Evolutionary conservation across 352 stramenopile species (phyloP).

Genomic region (Proteromonas lacertae): DNA sequence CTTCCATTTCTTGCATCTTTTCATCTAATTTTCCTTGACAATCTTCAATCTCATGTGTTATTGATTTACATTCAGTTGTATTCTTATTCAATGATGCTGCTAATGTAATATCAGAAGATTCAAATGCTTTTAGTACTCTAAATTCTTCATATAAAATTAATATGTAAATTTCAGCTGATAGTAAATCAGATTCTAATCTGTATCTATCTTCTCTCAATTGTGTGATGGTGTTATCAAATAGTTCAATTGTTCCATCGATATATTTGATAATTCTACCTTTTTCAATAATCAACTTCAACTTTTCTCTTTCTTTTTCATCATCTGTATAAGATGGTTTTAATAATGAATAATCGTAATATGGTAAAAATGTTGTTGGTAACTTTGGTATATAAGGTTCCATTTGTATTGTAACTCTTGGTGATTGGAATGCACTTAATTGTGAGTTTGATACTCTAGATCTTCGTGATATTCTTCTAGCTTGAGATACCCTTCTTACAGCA

Average conservation of each 20-base stretch:
- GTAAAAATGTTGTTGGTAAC: too few species aligned
- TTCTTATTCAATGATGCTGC: conserved; percentile 37
- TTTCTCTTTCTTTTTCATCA: too few species aligned
- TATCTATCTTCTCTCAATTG: conserved; percentile 41
- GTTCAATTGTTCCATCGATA: conserved; percentile 19
- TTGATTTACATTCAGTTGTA: conserved; percentile 32
- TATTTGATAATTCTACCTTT: conserved; percentile 22
- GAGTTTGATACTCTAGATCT: too few species aligned
- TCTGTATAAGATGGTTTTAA: too few species aligned
- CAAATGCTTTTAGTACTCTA: conserved; percentile 43
- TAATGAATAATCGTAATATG: too few species aligned
- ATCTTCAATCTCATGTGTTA: conserved; percentile 28
- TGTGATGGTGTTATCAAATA: conserved; percentile 47
- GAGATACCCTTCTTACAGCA: too few species aligned
- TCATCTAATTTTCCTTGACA: conserved; percentile 24
- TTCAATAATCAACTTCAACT: conserved; percentile 19
- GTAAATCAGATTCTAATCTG: conserved; percentile 36
- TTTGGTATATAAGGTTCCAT: too few species aligned
- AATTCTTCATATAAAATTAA: conserved; percentile 42
- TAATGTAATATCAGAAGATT: conserved; percentile 43
- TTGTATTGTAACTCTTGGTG: too few species aligned
- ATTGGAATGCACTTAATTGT: too few species aligned
- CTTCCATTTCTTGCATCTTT: conserved; percentile 35
- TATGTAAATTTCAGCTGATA: conserved; percentile 39
- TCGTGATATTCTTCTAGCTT: too few species aligned